Evolutionary conservation across 805 yeast species (phyloP), one percentile per base, ranked within the genome.

Genomic region (Cyberlindnera amylophila): DNA sequence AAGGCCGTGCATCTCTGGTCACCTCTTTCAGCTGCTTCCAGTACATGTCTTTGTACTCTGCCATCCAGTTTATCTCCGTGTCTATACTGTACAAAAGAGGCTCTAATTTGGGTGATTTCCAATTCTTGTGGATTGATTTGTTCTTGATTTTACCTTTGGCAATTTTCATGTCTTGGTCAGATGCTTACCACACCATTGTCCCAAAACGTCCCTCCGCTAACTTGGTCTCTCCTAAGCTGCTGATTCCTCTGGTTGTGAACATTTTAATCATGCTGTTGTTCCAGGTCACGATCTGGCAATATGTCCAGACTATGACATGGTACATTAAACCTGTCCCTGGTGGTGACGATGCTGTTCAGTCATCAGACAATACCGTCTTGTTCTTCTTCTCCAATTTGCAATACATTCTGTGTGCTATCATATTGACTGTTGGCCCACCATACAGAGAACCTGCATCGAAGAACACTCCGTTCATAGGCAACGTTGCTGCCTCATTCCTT

Each of bases 11-110:
- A 1, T 83, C 97, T 16, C 69, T 93, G 58, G 96, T 90, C 15
- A 93, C 99, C 1, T 85, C 96, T 49, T 93, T 93, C 65, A 82
- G 96, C 29, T 93, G 99, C 63, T 93, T 93, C 79, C 95, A 89
- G 73, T 93, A 86, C 69, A 93, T 93, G 99, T 88, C 97, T 39
- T 66, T 95, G 45, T 93, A 93, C 65, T 87, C 96, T 1, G 98
- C 98, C 1, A 93, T 93, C 55, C 99, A 93, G 63, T 93, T 93
- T 58, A 74, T 88, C 40, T 77, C 96, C 0, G 95, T 93, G 29
- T 76, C 93, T 0, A 78, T 93, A 15, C 63, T 93, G 44, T 93
- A 93, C 67, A 80, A 82, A 52, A 72, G 86, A 42, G 99, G 99
- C 5, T 80, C 95, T 3, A 93, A 93, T 60, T 67, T 93, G 45